Evolutionary conservation across 495 filamentous ascomycete genomes (phyloP), one percentile per base, ranked within the genome.

Genomic region (Aspergillus haitiensis): DNA sequence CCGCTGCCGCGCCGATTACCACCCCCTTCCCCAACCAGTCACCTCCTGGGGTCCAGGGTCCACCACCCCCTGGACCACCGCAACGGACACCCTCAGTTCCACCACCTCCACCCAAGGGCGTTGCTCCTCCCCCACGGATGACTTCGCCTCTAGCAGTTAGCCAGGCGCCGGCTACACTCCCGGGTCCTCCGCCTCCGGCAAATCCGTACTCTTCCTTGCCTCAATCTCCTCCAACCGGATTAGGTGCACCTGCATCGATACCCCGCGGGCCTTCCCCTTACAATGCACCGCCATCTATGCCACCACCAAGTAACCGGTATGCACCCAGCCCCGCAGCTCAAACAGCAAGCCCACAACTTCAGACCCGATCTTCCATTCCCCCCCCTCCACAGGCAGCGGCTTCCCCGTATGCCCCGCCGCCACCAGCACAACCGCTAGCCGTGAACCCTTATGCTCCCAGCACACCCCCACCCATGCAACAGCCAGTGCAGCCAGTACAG

Each of bases 221-320:
- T 35, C 72, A 71, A 55, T 74, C 74, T 55, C 70, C 73, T 9
- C 64, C 68, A 61, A 55, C 70, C 46, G 69, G 66, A 54, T 77
- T 79, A 71, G 71, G 71, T 42, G 73, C 70, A 48, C 72, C 82
- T 53, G 78, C 81, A 59, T 78, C 84, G 7, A 81, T 91, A 53
- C 82, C 86, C 34, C 83, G 92, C 42, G 91, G 90, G 12, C 80
- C 90, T 5, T 97, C 93, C 15, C 92, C 92, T 42, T 97, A 97
- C 73, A 93, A 95, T 66, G 83, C 88, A 47, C 91, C 92, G 54
- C 91, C 91, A 7, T 73, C 85, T 52, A 83, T 81, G n/a, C 78
- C 86, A 5, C 86, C 92, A 9, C 84, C 89, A 32, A 84, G 86
- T 12, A 94, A 88, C 73, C 82, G 93, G 61, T 97, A 97, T 75